A percentile compares a stretch with the other conserved stretches of the same genome.
phyloP scores from a whole-genome alignment of 495 filamentous ascomycete species.

The Podospora bellae-mahoneyi region DNA sequence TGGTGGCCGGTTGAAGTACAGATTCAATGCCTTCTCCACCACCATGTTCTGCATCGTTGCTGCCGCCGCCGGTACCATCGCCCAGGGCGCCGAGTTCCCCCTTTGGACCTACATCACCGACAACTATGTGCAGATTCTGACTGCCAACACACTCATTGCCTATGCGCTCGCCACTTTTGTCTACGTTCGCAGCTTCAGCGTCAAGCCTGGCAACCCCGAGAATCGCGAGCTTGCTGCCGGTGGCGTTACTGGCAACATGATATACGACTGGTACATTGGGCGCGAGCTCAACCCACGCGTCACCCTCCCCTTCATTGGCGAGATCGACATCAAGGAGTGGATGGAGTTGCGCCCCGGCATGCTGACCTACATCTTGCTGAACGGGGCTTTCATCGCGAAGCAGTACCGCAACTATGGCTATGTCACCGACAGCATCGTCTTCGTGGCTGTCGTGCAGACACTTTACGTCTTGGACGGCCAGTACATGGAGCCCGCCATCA shows the following conservation, averaged over 20 bases:
- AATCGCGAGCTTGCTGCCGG: slow-evolving; percentile 76
- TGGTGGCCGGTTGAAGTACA: slow-evolving; percentile 78
- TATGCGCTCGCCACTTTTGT: slow-evolving; percentile 66
- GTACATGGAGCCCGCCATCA: slow-evolving; percentile 86
- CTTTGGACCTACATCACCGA: slow-evolving; percentile 92
- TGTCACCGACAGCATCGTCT: slow-evolving; percentile 81
- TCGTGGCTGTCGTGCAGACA: slow-evolving; percentile 74
- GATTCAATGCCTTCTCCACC: slow-evolving; percentile 85
- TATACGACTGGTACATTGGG: slow-evolving; percentile 98
- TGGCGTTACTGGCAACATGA: slow-evolving; percentile 75
- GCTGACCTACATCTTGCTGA: slow-evolving; percentile 83
- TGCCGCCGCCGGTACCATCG: slow-evolving; percentile 66
- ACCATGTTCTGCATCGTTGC: slow-evolving; percentile 65
- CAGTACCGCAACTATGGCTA: slow-evolving; percentile 82
- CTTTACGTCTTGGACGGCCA: slow-evolving; percentile 82
- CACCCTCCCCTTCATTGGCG: slow-evolving; percentile 69
- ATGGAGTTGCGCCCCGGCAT: slow-evolving; percentile 89
- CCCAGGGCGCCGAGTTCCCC: slow-evolving; percentile 75
- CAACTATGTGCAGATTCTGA: slow-evolving; percentile 82
- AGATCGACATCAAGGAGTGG: slow-evolving; percentile 86
- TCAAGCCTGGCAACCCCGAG: slow-evolving; percentile 65
- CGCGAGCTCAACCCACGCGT: slow-evolving; percentile 94
- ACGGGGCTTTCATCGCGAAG: slow-evolving; percentile 79
- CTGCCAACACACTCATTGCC: slow-evolving; percentile 73
- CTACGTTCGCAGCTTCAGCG: slow-evolving; percentile 75